Conservation (phyloP, 768 basidiomycete genomes). For the Tylopilus felleus region DNA sequence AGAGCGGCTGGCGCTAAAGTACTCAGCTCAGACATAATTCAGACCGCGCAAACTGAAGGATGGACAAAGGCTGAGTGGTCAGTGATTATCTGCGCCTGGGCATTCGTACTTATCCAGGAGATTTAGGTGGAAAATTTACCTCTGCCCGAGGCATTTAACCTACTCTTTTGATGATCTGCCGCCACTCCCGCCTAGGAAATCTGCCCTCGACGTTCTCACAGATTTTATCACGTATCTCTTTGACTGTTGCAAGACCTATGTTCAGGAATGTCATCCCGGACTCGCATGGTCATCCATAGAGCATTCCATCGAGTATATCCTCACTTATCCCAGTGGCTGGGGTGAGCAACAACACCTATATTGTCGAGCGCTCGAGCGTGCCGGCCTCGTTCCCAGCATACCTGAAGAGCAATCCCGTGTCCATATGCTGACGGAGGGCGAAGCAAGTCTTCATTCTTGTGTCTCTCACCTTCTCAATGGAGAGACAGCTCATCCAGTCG, state of each 20-base stretch:
- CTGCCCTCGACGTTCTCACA: not conserved
- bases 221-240: not conserved
- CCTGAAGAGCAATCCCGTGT: constrained; percentile 13
- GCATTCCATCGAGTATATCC: constrained; percentile 15
- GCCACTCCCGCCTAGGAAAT: constrained; percentile 19
- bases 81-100: not conserved
- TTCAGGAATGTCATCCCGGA: constrained; percentile 15
- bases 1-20: constrained; percentile 42
- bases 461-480: not conserved
- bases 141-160: constrained; percentile 14
- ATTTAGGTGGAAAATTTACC: constrained; percentile 26
- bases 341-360: constrained; percentile 15
- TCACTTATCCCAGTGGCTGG: constrained; percentile 20
- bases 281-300: constrained; percentile 14
- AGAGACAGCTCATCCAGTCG: not conserved
- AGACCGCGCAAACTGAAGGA: constrained; percentile 32
- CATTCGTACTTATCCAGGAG: not conserved
- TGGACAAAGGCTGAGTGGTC: constrained; percentile 21
- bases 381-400: constrained; percentile 16
- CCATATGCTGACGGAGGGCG: constrained; percentile 3
- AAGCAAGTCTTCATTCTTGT: not conserved
- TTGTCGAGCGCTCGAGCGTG: constrained; percentile 15
- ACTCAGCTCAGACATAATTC: constrained; percentile 26
- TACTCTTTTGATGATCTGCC: constrained; percentile 23
- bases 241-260: constrained; percentile 10